Evolutionary conservation across 163 green algal species (phyloP).

Genomic region (Scenedesmus sp.): DNA sequence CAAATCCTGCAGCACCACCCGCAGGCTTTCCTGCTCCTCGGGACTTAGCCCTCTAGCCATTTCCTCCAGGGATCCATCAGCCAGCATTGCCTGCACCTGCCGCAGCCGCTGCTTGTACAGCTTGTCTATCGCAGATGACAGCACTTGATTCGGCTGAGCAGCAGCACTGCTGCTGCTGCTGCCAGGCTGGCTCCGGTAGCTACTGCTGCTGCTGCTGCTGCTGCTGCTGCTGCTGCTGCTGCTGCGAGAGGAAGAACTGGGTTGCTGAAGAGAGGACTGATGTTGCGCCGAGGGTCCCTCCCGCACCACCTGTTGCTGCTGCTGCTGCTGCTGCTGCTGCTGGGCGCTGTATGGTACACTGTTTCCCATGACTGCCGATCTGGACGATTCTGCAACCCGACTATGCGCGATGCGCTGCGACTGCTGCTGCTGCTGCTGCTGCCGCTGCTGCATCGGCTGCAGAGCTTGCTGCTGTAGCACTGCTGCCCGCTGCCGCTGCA

Average conservation of each 20-base stretch:
- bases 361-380: conserved; percentile 16
- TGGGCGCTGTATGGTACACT: not conserved
- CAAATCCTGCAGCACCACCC: conserved; percentile 30
- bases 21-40: conserved; percentile 18
- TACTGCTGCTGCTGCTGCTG: not conserved
- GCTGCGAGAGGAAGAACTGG: no score
- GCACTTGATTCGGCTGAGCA: conserved; percentile 32
- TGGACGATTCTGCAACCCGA: not conserved
- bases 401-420: not conserved
- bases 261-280: not conserved
- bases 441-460: not conserved
- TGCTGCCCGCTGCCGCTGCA: not conserved
- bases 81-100: conserved; percentile 18
- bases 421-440: conserved; percentile 31
- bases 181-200: not conserved
- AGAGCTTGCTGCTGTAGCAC: not conserved
- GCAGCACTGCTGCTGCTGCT: conserved; percentile 9
- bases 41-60: conserved; percentile 4
- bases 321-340: conserved; percentile 2
- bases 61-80: not conserved
- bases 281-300: not conserved
- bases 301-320: not conserved
- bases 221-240: not conserved
- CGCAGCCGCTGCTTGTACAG: conserved; percentile 19
- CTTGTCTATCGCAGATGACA: conserved; percentile 28